phyloP scores from a whole-genome alignment of 345 rosid genomes.

The Schrenkiella parvula region DNA sequence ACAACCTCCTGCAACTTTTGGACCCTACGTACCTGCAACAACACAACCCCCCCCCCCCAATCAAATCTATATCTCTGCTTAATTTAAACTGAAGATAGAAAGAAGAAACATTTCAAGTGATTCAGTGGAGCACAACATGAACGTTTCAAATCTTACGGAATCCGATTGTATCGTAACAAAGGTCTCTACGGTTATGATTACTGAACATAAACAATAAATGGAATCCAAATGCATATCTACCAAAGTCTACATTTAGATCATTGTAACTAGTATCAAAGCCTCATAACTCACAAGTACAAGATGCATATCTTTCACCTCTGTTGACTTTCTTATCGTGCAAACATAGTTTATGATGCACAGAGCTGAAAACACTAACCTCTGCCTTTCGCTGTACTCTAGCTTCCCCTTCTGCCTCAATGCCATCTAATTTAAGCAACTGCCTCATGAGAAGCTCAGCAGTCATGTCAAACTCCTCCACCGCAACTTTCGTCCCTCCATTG shows the following conservation, averaged over 20 bases:
- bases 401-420: constrained; percentile 81
- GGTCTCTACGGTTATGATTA: background rate
- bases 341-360: background rate
- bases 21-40: constrained; percentile 60
- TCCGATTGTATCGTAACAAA: background rate
- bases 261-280: background rate
- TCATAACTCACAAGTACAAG: background rate
- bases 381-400: constrained; percentile 74
- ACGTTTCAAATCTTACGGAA: background rate
- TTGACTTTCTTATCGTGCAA: background rate
- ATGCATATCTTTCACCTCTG: background rate
- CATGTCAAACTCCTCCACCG: constrained; percentile 54
- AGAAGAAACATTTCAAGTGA: background rate
- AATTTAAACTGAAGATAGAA: background rate
- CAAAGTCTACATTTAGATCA: background rate
- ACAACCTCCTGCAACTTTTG: constrained; percentile 67
- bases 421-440: constrained; percentile 76
- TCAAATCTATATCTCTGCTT: background rate
- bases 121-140: background rate
- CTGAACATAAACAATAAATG: background rate
- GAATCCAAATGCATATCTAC: background rate
- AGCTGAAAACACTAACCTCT: constrained; percentile 52
- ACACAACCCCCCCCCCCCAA: background rate
- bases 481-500: constrained; percentile 56
- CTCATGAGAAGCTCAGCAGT: constrained; percentile 84